Base-by-base conservation (phyloP, 164 flowering plant species). In the Taxillus chinensis region DNA sequence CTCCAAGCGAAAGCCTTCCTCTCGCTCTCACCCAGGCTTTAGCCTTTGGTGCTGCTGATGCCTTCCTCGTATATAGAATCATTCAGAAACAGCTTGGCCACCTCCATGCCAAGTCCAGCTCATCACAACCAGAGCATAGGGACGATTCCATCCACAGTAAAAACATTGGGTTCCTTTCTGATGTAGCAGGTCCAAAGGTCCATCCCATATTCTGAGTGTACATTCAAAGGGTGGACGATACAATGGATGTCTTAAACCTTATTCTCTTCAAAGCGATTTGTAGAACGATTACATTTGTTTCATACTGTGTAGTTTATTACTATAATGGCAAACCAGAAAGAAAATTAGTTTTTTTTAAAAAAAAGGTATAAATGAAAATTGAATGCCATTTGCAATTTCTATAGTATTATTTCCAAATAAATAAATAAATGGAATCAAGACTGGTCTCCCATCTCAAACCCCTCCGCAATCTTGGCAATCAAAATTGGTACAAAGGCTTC, bases 161-260 rank as follows among this genome's bases (percentile, higher is more conserved):
- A 68, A 74, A 69, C 41, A 59, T 86, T 0, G 92, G 95, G 2
- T 77, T 95, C 55, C 92, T 95, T 8, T 72, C 95, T 5, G 90
- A 95, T 38, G 67, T 90, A 45, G 95, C 96, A 2, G 99, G 99
- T 39, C 99, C 99, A 5, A 95, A 57, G 55, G 99, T 27, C 74
- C 89, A 67, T 67, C 89, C 10, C 72, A 8, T 66, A 55, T 83
- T 49, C 74, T 83, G 75, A 84, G 67, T 63, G 48, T 56, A 38
- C 5, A 55, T 64, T 59, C 39, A 61, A 9, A 60, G 51, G 42
- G 67, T 67, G 67, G 48, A 66, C 63, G 50, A 48, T 54, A 68
- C 27, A 27, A 27, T 55, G 43, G 48, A 55, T 63, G 39, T 12
- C 49, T 57, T n/a, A 15, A 57, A 59, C 60, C 14, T 39, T 52